Evolutionary conservation across 23 red algal species (phyloP), one percentile per base, ranked within the genome.

Genomic region (Cyanidium caldarium): DNA sequence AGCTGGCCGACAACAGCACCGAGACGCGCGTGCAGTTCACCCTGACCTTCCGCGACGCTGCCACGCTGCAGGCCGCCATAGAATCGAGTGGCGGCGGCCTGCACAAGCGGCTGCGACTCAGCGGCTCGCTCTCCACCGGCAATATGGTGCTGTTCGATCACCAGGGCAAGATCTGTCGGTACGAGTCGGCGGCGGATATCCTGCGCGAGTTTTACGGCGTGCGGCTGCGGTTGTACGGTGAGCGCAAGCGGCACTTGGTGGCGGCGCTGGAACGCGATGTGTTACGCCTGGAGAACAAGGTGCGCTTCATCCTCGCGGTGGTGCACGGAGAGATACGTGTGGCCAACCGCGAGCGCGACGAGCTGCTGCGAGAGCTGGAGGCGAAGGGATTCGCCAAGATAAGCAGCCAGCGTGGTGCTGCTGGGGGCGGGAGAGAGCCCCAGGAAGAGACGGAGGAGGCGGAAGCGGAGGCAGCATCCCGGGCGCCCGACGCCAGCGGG

Each of bases 111-210:
- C 74, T 98, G 43, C 81, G 80, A 42, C 77, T 98, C 33, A 77
- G 40, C 66, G 65, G 70, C 19, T 71, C 92, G 21, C 20, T 98
- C 2, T 78, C 78, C 17, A 98, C 92, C 12, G 77, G 68, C 75
- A 98, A 98, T 39, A 88, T 98, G 84, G 84, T 98, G 38, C 57
- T 98, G 44, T 98, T 98, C 73, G 82, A 98, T 57, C 45, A 46
- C 3, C 46, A 85, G 1, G 84, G 92, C 20, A 69, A 70, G n/a
- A 82, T 98, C 39, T 44, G 77, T 35, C 80, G 82, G 75, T 98
- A 98, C 42, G 76, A 80, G 2, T 51, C 61, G 31, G 57, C 84
- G 2, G 39, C 65, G 25, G 83, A 88, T 29, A 98, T 98, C 31
- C 56, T 98, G 1, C 34, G 43, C 23, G 80, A 82, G 44, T 88